phyloP scores from a whole-genome alignment of 306 rosid species.

The Glycine tomentella region DNA sequence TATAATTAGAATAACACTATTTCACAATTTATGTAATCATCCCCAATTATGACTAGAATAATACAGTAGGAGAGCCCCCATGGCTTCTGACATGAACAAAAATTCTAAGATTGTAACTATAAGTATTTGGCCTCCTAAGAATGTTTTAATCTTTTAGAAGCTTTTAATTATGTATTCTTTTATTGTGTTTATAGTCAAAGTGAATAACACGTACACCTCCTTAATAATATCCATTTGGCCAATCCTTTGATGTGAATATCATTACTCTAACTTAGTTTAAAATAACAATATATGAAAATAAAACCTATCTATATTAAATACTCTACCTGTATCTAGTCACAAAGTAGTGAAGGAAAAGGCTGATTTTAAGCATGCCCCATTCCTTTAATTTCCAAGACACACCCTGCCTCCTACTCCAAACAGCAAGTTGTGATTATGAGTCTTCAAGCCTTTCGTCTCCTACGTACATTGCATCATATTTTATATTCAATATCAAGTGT shows the following conservation, averaged over 20 bases:
- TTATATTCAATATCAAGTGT: background rate
- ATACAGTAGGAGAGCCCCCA: background rate
- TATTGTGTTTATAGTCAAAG: background rate
- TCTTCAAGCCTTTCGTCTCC: slow-evolving; percentile 63
- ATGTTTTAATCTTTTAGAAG: background rate
- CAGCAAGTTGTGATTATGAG: slow-evolving; percentile 61
- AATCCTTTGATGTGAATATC: background rate
- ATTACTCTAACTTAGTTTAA: background rate
- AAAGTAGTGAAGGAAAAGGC: slow-evolving; percentile 74
- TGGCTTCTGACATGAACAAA: too few relatives aligned
- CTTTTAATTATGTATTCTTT: background rate
- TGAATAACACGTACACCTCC: background rate
- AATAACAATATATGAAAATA: background rate
- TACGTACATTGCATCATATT: slow-evolving; percentile 40
- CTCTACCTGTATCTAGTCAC: slow-evolving; percentile 73
- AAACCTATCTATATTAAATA: background rate
- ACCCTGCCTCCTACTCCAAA: slow-evolving; percentile 78
- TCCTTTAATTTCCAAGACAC: slow-evolving; percentile 92
- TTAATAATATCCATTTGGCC: background rate
- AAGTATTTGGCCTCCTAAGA: background rate
- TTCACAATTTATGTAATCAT: background rate
- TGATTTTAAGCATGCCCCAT: slow-evolving; percentile 66
- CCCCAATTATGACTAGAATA: background rate
- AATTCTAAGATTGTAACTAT: background rate
- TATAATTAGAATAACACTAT: background rate